A percentile compares a stretch with the other conserved stretches of the same genome.
These are phyloP conservation scores for Exophiala aquamarina DNA, from an alignment of 2,329 filamentous ascomycete species.

Conservation along the genomic window DNA sequence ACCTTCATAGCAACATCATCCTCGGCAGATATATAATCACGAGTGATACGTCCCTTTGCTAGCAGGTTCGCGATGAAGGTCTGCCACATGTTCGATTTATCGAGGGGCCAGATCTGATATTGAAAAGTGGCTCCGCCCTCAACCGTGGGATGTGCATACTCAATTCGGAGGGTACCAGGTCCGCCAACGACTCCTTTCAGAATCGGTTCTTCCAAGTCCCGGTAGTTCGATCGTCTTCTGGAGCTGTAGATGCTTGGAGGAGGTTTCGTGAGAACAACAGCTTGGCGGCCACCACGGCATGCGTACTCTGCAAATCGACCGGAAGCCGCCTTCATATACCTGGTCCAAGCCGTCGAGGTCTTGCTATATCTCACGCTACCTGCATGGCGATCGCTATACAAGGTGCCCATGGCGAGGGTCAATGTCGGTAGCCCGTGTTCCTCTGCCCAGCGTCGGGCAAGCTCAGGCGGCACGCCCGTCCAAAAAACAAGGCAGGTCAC, in stretches of 20 bases:
- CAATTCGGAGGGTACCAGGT: conserved; percentile 23
- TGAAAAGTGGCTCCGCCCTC: conserved; percentile 28
- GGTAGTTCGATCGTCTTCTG: conserved; percentile 29
- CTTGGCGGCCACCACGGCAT: conserved; percentile 29
- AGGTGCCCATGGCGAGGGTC: no score
- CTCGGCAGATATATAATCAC: no score
- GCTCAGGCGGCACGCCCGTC: conserved; percentile 28
- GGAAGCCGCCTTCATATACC: no score
- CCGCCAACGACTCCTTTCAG: conserved; percentile 25
- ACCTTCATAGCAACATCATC: conserved; percentile 1
- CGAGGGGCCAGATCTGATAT: conserved; percentile 30
- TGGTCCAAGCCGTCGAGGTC: no score
- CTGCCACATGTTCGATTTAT: conserved; percentile 24
- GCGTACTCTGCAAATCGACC: conserved; percentile 30
- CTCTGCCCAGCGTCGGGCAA: conserved; percentile 28
- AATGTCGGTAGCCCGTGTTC: no score
- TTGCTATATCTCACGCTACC: no score
- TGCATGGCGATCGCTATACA: no score
- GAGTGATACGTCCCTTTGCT: not conserved
- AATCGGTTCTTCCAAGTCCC: conserved; percentile 31
- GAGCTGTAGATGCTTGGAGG: conserved; percentile 31
- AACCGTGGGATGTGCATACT: conserved; percentile 31
- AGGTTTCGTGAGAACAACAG: conserved; percentile 30
- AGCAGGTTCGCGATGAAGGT: conserved; percentile 1
- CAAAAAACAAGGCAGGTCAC: conserved; percentile 29